These are phyloP conservation scores for Tylopilus cervinicoccineus DNA, from an alignment of 768 basidiomycete genomes.

Conservation along the genomic window DNA sequence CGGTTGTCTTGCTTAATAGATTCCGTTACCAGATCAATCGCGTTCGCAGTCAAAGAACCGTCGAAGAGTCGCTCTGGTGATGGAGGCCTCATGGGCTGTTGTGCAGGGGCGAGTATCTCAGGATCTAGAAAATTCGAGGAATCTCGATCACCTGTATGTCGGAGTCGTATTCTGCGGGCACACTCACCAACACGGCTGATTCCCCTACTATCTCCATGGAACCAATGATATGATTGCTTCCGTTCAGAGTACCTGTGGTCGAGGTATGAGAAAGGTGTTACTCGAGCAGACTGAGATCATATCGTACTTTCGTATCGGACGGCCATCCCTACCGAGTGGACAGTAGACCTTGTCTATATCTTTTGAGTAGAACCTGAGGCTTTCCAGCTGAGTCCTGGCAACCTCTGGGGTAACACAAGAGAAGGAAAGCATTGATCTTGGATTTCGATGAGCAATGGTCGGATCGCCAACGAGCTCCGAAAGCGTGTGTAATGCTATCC, in stretches of 20 bases:
- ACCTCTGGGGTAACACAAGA: conserved; percentile 54
- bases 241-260: conserved; percentile 55
- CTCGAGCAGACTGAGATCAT: background rate
- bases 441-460: conserved; percentile 46
- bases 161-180: background rate
- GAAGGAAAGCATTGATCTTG: conserved; percentile 64
- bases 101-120: conserved; percentile 19
- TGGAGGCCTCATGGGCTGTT: conserved; percentile 10
- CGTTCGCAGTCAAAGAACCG: conserved; percentile 29
- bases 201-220: conserved; percentile 52
- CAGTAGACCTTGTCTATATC: conserved; percentile 46
- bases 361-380: conserved; percentile 43
- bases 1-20: conserved; percentile 38
- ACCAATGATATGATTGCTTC: conserved; percentile 54
- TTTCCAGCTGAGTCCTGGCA: conserved; percentile 47
- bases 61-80: conserved; percentile 27
- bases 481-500: conserved; percentile 48
- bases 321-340: conserved; percentile 54
- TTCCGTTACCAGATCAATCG: conserved; percentile 37
- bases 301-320: conserved; percentile 58
- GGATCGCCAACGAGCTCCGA: conserved; percentile 47
- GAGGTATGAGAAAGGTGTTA: conserved; percentile 1
- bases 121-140: conserved; percentile 17
- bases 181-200: conserved; percentile 51
- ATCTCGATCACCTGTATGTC: background rate